These are phyloP conservation scores for Phaseolus coccineus DNA, from an alignment of 331 rosid species.

Conservation along the genomic window DNA sequence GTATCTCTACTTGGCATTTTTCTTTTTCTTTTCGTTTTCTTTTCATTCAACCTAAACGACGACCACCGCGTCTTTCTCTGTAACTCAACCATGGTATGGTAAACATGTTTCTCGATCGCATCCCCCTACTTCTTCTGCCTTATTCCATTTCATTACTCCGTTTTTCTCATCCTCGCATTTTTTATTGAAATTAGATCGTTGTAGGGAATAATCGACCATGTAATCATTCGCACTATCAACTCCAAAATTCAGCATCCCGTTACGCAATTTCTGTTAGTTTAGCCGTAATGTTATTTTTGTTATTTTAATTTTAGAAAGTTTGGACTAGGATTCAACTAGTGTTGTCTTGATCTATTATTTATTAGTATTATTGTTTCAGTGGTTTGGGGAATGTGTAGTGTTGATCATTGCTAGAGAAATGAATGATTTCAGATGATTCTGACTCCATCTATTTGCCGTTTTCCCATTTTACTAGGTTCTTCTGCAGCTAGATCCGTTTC, in stretches of 20 bases:
- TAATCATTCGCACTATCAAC: not conserved
- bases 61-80: constrained; percentile 1
- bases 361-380: not conserved
- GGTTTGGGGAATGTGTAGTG: not conserved
- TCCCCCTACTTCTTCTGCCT: not conserved
- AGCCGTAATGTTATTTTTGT: constrained; percentile 2
- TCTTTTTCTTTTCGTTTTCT: not conserved
- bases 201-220: not conserved
- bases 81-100: constrained; percentile 42
- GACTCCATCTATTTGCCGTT: not conserved
- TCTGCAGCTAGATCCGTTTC: constrained; percentile 86
- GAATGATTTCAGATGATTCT: constrained; percentile 15
- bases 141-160: constrained; percentile 13
- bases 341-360: constrained; percentile 33
- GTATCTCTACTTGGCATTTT: not conserved
- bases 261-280: not conserved
- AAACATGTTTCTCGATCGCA: not conserved
- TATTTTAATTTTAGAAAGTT: not conserved
- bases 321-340: constrained; percentile 6
- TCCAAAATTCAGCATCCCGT: not conserved
- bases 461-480: constrained; percentile 64
- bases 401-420: not conserved
- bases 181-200: constrained; percentile 1
- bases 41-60: constrained; percentile 1
- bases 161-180: constrained; percentile 18